These are phyloP conservation scores for Debaryomycetaceae sp. DNA, from an alignment of 1,139 yeast genomes.

Conservation along the genomic window DNA sequence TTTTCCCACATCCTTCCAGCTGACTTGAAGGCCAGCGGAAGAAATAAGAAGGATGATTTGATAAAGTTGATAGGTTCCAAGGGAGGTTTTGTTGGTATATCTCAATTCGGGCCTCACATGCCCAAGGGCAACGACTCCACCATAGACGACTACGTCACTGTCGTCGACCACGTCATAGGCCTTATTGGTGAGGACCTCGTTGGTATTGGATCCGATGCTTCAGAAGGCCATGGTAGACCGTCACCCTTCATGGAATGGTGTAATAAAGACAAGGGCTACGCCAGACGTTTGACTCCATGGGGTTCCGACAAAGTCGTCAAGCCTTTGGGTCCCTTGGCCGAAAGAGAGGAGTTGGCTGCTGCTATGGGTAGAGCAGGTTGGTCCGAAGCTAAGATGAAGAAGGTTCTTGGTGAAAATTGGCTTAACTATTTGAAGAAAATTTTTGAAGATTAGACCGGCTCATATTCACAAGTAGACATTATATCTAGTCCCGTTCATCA, in stretches of 20 bases:
- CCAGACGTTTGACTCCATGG: constrained; percentile 11
- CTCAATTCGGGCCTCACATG: constrained; percentile 13
- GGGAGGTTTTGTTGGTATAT: constrained; percentile 12
- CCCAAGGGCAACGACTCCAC: constrained; percentile 13
- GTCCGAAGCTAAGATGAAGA: constrained; percentile 10
- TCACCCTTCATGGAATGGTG: constrained; percentile 14
- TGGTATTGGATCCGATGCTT: constrained; percentile 13
- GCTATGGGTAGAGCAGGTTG: constrained; percentile 13
- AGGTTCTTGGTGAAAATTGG: constrained; percentile 11
- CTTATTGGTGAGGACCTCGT: constrained; percentile 12
- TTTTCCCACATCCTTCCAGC: constrained; percentile 8
- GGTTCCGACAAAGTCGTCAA: constrained; percentile 12
- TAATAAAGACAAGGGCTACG: constrained; percentile 12
- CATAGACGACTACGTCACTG: constrained; percentile 12
- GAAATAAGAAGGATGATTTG: constrained; percentile 11
- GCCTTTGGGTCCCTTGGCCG: constrained; percentile 12
- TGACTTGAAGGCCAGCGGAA: constrained; percentile 9
- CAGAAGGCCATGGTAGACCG: constrained; percentile 12
- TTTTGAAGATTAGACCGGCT: constrained; percentile 2
- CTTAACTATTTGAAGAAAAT: constrained; percentile 9
- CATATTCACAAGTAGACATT: too few species aligned
- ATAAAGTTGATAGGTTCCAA: constrained; percentile 10
- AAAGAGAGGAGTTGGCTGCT: constrained; percentile 9
- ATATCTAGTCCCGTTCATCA: too few species aligned
- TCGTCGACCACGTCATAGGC: constrained; percentile 11